These are phyloP conservation scores for Pythium brachiatum DNA, from an alignment of 352 stramenopile genomes.

Conservation along the genomic window DNA sequence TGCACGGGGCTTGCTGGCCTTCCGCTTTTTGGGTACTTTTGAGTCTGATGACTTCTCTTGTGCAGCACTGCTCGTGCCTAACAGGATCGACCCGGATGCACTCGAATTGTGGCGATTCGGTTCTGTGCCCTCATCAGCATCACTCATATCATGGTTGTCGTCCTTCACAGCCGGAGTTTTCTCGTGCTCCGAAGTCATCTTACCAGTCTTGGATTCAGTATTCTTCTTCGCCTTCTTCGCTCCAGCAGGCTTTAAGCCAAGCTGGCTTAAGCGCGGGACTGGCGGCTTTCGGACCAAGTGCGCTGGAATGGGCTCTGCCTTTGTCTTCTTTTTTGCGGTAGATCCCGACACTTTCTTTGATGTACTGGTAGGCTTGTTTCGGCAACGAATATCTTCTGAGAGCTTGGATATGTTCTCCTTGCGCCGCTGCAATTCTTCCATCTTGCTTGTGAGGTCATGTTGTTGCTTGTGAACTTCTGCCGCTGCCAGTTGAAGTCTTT, in stretches of 20 bases:
- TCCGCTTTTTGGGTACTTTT: conserved; percentile 10
- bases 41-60: background rate
- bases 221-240: conserved; percentile 13
- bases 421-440: conserved; percentile 30
- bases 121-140: background rate
- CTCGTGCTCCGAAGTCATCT: background rate
- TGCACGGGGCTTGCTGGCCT: background rate
- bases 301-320: background rate
- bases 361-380: conserved; percentile 41
- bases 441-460: conserved; percentile 24
- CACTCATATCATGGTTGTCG: background rate
- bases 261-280: conserved; percentile 48
- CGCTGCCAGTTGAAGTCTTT: conserved; percentile 43
- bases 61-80: background rate
- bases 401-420: conserved; percentile 48
- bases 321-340: conserved; percentile 2
- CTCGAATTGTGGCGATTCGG: background rate
- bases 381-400: conserved; percentile 48
- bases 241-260: background rate
- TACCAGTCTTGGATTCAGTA: background rate
- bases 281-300: conserved; percentile 39
- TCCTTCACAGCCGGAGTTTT: background rate
- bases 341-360: background rate
- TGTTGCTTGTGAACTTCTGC: conserved; percentile 40
- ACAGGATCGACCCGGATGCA: conserved; percentile 5